Percentiles rank a stretch among this genome's conserved stretches.
phyloP scores from a whole-genome alignment of 2,329 filamentous ascomycete species.

The Trichophyton mentagrophytes region DNA sequence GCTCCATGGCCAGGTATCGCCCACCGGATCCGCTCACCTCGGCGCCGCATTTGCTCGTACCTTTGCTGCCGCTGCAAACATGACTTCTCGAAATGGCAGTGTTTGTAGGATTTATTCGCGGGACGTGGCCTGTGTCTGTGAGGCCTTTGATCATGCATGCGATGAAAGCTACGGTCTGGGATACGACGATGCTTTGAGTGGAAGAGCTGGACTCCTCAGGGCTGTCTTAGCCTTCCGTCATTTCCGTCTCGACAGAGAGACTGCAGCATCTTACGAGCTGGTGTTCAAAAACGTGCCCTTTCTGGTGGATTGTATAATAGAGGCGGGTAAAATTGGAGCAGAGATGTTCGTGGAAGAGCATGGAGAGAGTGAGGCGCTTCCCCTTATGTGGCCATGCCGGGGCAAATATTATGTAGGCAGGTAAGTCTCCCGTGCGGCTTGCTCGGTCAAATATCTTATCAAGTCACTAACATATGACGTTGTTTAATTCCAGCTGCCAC shows the following conservation, averaged over 20 bases:
- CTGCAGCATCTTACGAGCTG: constrained; percentile 14
- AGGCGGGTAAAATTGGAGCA: constrained; percentile 23
- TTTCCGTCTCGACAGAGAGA: constrained; percentile 16
- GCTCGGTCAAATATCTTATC: background rate
- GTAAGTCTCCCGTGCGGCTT: constrained; percentile 18
- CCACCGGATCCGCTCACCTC: constrained; percentile 23
- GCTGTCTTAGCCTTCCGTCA: constrained; percentile 24
- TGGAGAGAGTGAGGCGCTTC: constrained; percentile 22
- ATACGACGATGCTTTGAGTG: constrained; percentile 29
- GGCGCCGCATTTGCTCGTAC: constrained; percentile 21
- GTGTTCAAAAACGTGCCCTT: constrained; percentile 21
- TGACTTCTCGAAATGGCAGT: constrained; percentile 6
- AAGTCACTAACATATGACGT: background rate
- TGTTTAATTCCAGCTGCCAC: constrained; percentile 8
- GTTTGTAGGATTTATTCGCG: constrained; percentile 15
- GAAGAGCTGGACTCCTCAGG: constrained; percentile 29
- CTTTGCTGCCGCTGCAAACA: constrained; percentile 13
- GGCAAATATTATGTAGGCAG: constrained; percentile 26
- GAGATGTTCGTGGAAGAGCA: constrained; percentile 21
- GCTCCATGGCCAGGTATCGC: constrained; percentile 17
- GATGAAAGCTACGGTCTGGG: constrained; percentile 22
- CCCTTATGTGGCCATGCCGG: constrained; percentile 32
- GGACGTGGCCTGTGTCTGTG: constrained; percentile 20
- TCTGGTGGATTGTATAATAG: constrained; percentile 23
- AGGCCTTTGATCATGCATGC: constrained; percentile 21